Evolutionary conservation across 2,329 filamentous ascomycete genomes (phyloP), one percentile per base, ranked within the genome.

Genomic region (Neocucurbitaria cava): DNA sequence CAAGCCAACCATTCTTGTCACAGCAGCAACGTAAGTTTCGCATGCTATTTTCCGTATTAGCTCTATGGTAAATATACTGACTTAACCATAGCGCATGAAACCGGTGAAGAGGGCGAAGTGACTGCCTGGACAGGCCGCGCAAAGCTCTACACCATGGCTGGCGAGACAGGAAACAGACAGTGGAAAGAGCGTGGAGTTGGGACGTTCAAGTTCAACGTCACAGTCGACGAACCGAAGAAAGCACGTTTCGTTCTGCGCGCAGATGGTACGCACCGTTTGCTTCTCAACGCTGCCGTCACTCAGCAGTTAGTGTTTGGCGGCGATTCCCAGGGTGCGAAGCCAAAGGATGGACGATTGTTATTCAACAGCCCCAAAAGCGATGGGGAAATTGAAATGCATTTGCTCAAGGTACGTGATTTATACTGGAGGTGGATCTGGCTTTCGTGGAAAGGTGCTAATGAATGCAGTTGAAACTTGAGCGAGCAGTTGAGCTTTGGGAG

Each of bases 141-240:
- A 18, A 96, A 96, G 76, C 85, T 98, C 54, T 98, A 91, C 78
- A 85, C 89, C 53, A 89, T 95, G 66, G 87, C 86, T 60, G 81
- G 82, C 31, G 83, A 82, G 41, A 69, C 66, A 5, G 67, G 68
- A 30, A 77, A 77, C 61, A 85, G 85, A 49, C 87, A 87, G 42
- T 98, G 94, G 94, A 94, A 94, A 75, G 94, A 98, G 77, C 87
- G 93, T 47, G 93, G 93, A 11, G 84, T 88, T 3, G 93, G 93
- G 40, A 89, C 89, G 65, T 82, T 96, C 64, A 95, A 95, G 77
- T 83, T 96, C 72, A 96, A 97, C 68, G 57, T 72, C 30, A 70
- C 62, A 11, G 61, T 64, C 8, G 63, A 71, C 13, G 62, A 65
- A 18, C 75, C 61, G 55, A 85, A 52, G 50, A 81, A 79, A 56